Conservation (phyloP, 176 grass and related monocot genomes). For the Hyparrhenia diplandra region DNA sequence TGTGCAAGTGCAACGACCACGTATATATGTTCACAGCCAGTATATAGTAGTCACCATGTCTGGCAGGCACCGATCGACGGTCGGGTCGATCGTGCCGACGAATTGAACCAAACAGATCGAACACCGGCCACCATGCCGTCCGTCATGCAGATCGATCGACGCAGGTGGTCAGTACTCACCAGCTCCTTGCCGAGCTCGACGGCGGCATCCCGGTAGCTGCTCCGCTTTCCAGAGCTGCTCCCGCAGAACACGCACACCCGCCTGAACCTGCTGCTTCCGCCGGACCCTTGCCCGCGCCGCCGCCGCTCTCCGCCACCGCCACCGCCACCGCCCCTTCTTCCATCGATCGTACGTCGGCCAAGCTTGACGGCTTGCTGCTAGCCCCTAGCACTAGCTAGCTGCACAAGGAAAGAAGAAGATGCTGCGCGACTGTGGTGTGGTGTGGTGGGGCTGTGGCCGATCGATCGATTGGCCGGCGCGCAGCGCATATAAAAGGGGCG, state of each 20-base stretch:
- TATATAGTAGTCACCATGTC: too few relatives aligned
- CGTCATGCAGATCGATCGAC: too few relatives aligned
- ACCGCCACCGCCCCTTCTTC: background rate
- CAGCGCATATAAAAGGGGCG: background rate
- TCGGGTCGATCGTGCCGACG: background rate
- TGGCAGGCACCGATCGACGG: too few relatives aligned
- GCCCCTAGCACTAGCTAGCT: too few relatives aligned
- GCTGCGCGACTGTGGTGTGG: background rate
- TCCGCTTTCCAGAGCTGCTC: constrained; percentile 92
- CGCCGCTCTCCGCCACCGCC: background rate
- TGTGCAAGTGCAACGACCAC: background rate
- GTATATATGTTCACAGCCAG: background rate
- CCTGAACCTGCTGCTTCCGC: constrained; percentile 43
- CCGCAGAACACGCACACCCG: constrained; percentile 98
- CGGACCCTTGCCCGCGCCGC: background rate
- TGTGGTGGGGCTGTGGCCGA: background rate
- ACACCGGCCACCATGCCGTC: background rate
- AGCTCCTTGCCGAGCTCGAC: constrained; percentile 86
- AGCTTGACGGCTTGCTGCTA: too few relatives aligned
- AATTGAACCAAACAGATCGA: background rate
- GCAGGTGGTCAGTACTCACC: constrained; percentile 24
- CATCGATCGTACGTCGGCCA: background rate
- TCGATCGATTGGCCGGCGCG: background rate
- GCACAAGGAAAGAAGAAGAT: too few relatives aligned
- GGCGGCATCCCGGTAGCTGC: constrained; percentile 89